Percentiles rank a stretch among this genome's conserved stretches.
These are phyloP conservation scores for Bolboschoenoplectus hybrid DNA, from an alignment of 202 grass and related monocot genomes.

Conservation along the genomic window DNA sequence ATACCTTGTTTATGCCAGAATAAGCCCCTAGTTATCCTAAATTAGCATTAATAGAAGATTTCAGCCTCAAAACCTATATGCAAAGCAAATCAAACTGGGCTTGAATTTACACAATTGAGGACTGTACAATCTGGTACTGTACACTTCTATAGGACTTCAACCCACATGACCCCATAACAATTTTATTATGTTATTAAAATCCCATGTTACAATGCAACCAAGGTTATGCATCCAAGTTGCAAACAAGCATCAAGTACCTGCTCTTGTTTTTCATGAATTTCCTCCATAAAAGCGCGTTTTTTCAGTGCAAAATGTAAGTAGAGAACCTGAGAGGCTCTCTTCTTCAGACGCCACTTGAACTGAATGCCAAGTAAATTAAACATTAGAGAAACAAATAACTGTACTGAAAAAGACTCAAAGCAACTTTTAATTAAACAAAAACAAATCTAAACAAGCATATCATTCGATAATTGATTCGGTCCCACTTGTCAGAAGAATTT, in stretches of 20 bases:
- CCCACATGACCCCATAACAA: neutral
- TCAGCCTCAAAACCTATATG: no score
- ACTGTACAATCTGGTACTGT: no score
- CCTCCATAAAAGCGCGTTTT: conserved; percentile 61
- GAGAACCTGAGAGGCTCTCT: conserved; percentile 68
- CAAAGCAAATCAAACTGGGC: no score
- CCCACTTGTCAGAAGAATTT: neutral
- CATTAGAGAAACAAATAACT: conserved; percentile 25
- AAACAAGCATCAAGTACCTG: conserved; percentile 44
- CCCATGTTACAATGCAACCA: neutral
- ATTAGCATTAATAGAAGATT: no score
- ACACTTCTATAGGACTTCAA: neutral
- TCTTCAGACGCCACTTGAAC: conserved; percentile 67
- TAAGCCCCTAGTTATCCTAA: no score
- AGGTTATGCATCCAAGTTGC: neutral
- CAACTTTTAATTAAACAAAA: conserved; percentile 17
- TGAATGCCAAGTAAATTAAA: conserved; percentile 40
- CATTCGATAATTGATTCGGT: neutral
- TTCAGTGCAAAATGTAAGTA: conserved; percentile 81
- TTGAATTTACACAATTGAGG: no score
- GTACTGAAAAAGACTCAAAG: neutral
- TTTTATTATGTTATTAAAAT: neutral
- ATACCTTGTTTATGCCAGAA: neutral
- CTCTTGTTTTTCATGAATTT: conserved; percentile 82
- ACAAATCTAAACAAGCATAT: neutral